Conservation (phyloP, 768 basidiomycete species). For the Nidula microcarpa region DNA sequence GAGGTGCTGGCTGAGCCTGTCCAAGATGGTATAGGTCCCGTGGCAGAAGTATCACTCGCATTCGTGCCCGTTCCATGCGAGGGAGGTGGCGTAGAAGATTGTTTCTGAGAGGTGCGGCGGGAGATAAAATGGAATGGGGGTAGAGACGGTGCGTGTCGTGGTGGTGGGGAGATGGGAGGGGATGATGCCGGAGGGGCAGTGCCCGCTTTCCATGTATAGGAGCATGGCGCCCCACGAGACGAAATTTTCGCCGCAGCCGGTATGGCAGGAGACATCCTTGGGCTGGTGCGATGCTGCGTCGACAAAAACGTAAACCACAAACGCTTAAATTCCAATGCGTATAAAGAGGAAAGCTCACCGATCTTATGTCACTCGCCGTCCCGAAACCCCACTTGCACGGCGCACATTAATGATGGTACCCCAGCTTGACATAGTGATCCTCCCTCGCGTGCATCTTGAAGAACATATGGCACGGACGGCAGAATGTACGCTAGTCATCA, state of each 20-base stretch:
- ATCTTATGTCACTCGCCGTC: constrained; percentile 15
- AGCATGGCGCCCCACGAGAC: constrained; percentile 51
- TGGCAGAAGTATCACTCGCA: constrained; percentile 71
- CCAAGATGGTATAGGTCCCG: constrained; percentile 31
- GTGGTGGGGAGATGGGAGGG: constrained; percentile 12
- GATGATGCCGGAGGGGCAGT: constrained; percentile 47
- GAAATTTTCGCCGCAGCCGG: constrained; percentile 45
- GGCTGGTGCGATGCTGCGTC: constrained; percentile 45
- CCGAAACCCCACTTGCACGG: constrained; percentile 42
- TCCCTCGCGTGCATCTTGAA: too few species aligned
- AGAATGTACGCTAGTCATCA: too few species aligned
- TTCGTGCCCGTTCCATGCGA: constrained; percentile 39
- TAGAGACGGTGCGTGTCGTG: too few species aligned
- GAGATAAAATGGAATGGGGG: too few species aligned
- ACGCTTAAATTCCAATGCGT: background rate
- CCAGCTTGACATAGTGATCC: too few species aligned
- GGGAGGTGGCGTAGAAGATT: constrained; percentile 25
- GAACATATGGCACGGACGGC: too few species aligned
- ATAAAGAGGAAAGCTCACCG: too few species aligned
- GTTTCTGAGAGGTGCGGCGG: background rate
- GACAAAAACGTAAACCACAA: background rate
- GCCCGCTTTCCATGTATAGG: constrained; percentile 61
- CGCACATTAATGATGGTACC: background rate
- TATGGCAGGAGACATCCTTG: constrained; percentile 26
- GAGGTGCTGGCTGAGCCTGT: constrained; percentile 57